Conservation (phyloP, 2,329 filamentous ascomycete genomes). For the Pseudocercospora crystallina region DNA sequence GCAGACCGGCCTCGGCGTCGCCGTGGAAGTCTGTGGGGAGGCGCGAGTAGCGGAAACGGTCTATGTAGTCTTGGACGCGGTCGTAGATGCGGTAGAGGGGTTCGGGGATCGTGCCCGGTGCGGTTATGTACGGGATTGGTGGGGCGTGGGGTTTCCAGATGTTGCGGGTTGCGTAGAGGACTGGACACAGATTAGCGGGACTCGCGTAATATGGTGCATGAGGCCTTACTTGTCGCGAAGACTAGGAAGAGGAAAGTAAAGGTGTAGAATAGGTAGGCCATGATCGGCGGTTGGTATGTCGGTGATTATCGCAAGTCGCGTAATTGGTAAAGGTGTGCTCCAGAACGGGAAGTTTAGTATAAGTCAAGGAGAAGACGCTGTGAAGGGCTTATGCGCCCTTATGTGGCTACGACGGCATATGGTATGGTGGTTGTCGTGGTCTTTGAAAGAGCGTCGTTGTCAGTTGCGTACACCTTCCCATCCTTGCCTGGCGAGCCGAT, state of each 20-base stretch:
- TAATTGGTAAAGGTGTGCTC: too few species aligned
- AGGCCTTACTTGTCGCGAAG: constrained; percentile 62
- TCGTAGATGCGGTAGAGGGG: constrained; percentile 53
- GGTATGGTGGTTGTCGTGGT: neutral
- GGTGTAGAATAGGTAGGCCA: constrained; percentile 80
- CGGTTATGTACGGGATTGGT: constrained; percentile 52
- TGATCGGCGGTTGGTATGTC: constrained; percentile 39
- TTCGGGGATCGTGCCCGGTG: constrained; percentile 49
- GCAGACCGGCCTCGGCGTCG: constrained; percentile 86
- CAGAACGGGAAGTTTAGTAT: too few species aligned
- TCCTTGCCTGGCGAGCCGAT: too few species aligned
- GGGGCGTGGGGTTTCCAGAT: constrained; percentile 73
- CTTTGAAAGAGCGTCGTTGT: too few species aligned
- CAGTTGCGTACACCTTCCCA: too few species aligned
- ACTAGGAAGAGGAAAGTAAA: constrained; percentile 71
- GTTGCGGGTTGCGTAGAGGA: constrained; percentile 75
- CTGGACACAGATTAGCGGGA: constrained; percentile 40
- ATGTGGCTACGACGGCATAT: too few species aligned
- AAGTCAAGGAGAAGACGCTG: too few species aligned
- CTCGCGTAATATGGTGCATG: constrained; percentile 2
- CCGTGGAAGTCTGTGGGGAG: constrained; percentile 72
- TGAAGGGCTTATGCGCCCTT: too few species aligned
- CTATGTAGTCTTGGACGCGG: constrained; percentile 39
- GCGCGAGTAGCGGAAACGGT: constrained; percentile 65
- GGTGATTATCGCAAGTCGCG: neutral